Conservation (phyloP, 345 rosid genomes). For the Arabidopsis thaliana region DNA sequence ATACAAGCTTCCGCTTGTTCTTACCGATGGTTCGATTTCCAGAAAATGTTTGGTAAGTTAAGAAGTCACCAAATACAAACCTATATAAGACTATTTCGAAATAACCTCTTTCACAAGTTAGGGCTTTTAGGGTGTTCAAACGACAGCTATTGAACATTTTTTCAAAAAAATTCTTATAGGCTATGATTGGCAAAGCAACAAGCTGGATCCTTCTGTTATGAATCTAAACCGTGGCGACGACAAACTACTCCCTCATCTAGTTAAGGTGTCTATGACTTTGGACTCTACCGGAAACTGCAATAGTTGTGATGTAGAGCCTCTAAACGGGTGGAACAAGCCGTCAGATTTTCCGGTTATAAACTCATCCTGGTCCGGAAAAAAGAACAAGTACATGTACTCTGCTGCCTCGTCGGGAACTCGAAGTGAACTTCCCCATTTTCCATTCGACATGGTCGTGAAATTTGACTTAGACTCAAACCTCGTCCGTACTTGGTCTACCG, state of each 20-base stretch:
- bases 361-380: conserved; percentile 64
- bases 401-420: conserved; percentile 78
- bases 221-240: conserved; percentile 51
- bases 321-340: conserved; percentile 65
- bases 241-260: conserved; percentile 65
- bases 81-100: not conserved
- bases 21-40: conserved; percentile 87
- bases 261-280: conserved; percentile 65
- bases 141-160: not conserved
- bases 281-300: conserved; percentile 54
- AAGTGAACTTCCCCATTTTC: conserved; percentile 70
- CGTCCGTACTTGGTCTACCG: conserved; percentile 60
- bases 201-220: conserved; percentile 81
- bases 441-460: conserved; percentile 83
- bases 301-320: conserved; percentile 55
- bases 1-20: conserved; percentile 74
- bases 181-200: conserved; percentile 75
- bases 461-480: conserved; percentile 48
- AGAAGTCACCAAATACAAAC: conserved; percentile 13
- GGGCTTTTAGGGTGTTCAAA: not conserved
- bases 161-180: conserved; percentile 47
- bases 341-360: conserved; percentile 79
- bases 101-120: conserved; percentile 15
- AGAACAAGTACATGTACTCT: conserved; percentile 56
- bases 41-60: conserved; percentile 69